phyloP scores from a whole-genome alignment of 177 flowering plant genomes.

The Vitis hybrid region DNA sequence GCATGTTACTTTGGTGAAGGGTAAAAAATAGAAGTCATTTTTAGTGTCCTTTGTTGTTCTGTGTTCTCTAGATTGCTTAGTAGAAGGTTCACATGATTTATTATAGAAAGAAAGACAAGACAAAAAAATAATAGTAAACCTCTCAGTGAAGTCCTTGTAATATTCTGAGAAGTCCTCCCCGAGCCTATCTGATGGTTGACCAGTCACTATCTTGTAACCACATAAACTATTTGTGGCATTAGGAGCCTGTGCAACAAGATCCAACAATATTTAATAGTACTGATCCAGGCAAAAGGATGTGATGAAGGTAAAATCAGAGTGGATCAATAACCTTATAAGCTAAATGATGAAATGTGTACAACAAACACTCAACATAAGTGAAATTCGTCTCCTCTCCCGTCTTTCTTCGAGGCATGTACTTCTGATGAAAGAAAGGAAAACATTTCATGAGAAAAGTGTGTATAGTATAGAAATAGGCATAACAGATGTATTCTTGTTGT shows the following conservation, averaged over 20 bases:
- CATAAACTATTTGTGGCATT: slow-evolving; percentile 96
- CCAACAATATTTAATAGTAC: slow-evolving; percentile 9
- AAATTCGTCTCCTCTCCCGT: slow-evolving; percentile 89
- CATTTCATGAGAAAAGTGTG: neutral
- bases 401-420: slow-evolving; percentile 84
- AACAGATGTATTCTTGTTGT: too few relatives aligned
- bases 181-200: slow-evolving; percentile 98
- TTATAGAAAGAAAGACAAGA: neutral
- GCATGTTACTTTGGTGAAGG: too few relatives aligned
- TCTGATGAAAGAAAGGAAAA: slow-evolving; percentile 42
- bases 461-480: neutral
- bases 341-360: slow-evolving; percentile 88
- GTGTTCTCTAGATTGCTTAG: neutral
- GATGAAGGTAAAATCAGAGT: slow-evolving; percentile 4
- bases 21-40: too few relatives aligned
- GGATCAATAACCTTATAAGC: slow-evolving; percentile 66
- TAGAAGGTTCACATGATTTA: neutral
- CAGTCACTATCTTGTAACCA: slow-evolving; percentile 98
- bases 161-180: slow-evolving; percentile 97
- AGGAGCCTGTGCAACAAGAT: slow-evolving; percentile 60
- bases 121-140: slow-evolving; percentile 36
- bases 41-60: too few relatives aligned
- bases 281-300: neutral
- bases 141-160: slow-evolving; percentile 82
- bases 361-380: slow-evolving; percentile 86